Evolutionary conservation across 495 filamentous ascomycete species (phyloP).

Genomic region (Venustampulla echinocandica): DNA sequence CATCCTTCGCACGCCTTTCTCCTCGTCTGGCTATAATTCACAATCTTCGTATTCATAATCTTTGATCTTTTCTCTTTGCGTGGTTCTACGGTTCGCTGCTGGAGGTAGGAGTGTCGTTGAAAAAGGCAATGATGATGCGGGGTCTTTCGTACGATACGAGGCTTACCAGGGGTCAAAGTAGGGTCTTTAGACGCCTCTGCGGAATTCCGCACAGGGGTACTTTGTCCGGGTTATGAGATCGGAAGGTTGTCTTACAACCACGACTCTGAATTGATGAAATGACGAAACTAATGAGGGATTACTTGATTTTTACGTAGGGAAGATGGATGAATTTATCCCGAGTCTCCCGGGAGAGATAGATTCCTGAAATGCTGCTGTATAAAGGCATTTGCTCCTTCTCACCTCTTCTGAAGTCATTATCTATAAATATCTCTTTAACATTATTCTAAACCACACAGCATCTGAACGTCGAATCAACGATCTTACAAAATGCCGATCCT

Average conservation of each 20-base stretch:
- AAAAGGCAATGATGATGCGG: not conserved
- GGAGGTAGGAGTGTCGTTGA: not conserved
- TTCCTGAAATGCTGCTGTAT: not conserved
- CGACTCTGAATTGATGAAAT: not conserved
- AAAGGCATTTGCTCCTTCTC: not conserved
- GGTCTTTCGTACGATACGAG: not conserved
- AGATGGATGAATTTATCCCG: not conserved
- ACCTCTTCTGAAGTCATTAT: not conserved
- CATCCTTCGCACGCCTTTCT: constrained; percentile 12
- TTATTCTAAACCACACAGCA: not conserved
- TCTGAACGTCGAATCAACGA: not conserved
- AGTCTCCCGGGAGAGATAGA: not conserved
- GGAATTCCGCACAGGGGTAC: not conserved
- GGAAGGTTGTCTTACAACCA: not conserved
- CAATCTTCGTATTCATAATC: constrained; percentile 1
- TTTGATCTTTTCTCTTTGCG: not conserved
- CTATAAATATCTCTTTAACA: not conserved
- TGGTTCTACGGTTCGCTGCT: not conserved
- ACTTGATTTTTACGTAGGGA: not conserved
- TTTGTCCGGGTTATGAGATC: not conserved
- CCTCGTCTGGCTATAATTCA: constrained; percentile 3
- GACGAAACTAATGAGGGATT: not conserved
- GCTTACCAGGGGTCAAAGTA: not conserved
- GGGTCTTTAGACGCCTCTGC: not conserved
- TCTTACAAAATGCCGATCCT: not conserved